A percentile compares a stretch with the other conserved stretches of the same genome.
Evolutionary conservation across 768 basidiomycete species (phyloP).

Genomic region (Butyriboletus loyo): DNA sequence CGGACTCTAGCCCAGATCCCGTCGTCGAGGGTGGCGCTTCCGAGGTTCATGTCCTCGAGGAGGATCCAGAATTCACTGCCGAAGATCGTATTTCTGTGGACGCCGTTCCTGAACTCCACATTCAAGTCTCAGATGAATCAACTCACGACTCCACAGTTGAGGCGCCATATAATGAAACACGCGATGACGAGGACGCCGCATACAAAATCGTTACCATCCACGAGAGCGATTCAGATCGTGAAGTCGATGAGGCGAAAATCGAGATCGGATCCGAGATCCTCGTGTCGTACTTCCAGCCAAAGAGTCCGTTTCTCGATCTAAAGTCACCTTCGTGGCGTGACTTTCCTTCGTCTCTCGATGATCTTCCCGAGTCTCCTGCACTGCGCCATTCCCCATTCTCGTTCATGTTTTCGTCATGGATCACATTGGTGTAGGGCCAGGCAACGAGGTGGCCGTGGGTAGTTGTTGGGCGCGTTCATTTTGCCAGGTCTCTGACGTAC

Average conservation of each 20-base stretch:
- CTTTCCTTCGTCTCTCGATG: conserved; percentile 2
- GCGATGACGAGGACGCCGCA: neutral
- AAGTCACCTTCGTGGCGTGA: conserved; percentile 7
- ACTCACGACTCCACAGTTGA: neutral
- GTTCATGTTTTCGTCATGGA: conserved; percentile 18
- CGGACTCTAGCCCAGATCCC: conserved; percentile 10
- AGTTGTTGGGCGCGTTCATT: no score
- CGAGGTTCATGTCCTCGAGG: conserved; percentile 3
- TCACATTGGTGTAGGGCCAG: conserved; percentile 11
- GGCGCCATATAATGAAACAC: neutral
- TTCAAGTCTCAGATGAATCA: neutral
- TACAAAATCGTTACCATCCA: conserved; percentile 9
- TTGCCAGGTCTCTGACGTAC: no score
- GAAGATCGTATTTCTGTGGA: neutral
- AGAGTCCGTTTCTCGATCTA: conserved; percentile 7
- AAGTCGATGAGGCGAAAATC: neutral
- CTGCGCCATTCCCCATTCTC: conserved; percentile 4
- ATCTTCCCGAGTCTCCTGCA: conserved; percentile 14
- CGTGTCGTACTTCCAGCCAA: neutral
- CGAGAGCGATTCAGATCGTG: neutral
- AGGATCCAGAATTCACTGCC: neutral
- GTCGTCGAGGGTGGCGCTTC: conserved; percentile 9
- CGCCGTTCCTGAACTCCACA: neutral
- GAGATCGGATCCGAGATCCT: neutral
- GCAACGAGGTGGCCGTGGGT: neutral